Conservation (phyloP, 257 asterid genomes). For the Salvia miltiorrhiza region DNA sequence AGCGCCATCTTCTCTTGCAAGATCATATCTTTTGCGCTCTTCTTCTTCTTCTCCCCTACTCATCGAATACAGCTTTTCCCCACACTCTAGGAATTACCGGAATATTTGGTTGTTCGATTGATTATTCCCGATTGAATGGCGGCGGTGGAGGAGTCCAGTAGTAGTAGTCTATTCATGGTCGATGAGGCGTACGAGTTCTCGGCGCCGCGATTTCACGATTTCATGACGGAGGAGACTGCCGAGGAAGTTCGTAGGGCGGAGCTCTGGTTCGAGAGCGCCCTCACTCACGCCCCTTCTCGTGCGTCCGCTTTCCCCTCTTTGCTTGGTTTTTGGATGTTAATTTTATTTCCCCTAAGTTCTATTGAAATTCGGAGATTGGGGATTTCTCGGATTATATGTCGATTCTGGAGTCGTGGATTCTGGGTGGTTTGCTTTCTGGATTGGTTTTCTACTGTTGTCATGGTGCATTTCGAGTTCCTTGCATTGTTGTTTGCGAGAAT, state of each 20-base stretch:
- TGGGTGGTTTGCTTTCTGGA: background rate
- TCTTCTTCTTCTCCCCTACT: background rate
- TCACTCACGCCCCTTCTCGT: constrained; percentile 89
- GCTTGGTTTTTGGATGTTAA: background rate
- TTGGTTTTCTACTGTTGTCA: background rate
- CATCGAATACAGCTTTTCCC: background rate
- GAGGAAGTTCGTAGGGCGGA: constrained; percentile 65
- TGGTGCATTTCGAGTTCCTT: background rate
- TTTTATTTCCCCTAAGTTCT: background rate
- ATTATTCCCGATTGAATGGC: constrained; percentile 28
- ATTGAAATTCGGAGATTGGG: background rate
- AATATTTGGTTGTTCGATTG: background rate
- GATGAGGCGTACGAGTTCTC: constrained; percentile 78
- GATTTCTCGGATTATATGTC: background rate
- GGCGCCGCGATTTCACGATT: constrained; percentile 75
- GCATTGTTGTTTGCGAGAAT: background rate
- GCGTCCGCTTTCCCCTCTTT: constrained; percentile 27
- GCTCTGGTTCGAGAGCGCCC: constrained; percentile 68
- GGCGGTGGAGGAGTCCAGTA: constrained; percentile 46
- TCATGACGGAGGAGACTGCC: constrained; percentile 57
- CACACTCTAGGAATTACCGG: background rate
- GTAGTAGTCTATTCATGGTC: constrained; percentile 30
- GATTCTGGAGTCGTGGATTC: background rate
- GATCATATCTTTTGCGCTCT: constrained; percentile 19
- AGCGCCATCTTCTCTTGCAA: constrained; percentile 6